Percentiles rank a stretch among this genome's conserved stretches.
These are phyloP conservation scores for Lenzites betulinus DNA, from an alignment of 768 basidiomycete genomes.

Conservation along the genomic window DNA sequence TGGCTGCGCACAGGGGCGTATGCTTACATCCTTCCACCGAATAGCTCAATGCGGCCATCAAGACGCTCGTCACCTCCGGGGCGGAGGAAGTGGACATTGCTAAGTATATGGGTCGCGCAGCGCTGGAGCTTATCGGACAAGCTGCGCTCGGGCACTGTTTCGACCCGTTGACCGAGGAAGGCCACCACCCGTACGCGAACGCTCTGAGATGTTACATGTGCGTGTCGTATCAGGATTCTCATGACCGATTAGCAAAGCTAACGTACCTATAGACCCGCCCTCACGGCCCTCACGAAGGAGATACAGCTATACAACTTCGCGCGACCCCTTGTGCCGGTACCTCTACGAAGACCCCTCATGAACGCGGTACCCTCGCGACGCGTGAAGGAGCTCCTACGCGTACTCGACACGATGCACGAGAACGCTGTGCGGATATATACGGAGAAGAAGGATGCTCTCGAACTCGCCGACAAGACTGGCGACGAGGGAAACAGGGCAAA, in stretches of 20 bases:
- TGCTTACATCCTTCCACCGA: no score
- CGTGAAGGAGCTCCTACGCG: conserved; percentile 35
- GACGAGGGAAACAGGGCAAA: not conserved
- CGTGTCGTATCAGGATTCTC: not conserved
- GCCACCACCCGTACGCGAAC: conserved; percentile 21
- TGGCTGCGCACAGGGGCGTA: not conserved
- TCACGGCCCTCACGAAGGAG: not conserved
- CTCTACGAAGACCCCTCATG: conserved; percentile 38
- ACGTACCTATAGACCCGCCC: not conserved
- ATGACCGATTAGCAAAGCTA: not conserved
- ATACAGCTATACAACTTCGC: conserved; percentile 1
- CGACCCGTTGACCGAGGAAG: conserved; percentile 23
- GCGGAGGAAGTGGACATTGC: conserved; percentile 23
- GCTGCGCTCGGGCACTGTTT: conserved; percentile 28
- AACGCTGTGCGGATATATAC: conserved; percentile 39
- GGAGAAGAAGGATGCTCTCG: conserved; percentile 38
- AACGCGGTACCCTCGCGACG: conserved; percentile 36
- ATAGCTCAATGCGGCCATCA: conserved; percentile 23
- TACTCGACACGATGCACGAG: conserved; percentile 39
- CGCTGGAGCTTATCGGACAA: conserved; percentile 28
- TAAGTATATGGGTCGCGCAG: conserved; percentile 26
- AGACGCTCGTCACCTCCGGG: not conserved
- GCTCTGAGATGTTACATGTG: conserved; percentile 26
- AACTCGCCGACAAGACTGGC: not conserved
- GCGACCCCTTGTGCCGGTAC: conserved; percentile 21